Base-by-base conservation (phyloP, 1,284 basidiomycete genomes). In the Malassezia pachydermatis region DNA sequence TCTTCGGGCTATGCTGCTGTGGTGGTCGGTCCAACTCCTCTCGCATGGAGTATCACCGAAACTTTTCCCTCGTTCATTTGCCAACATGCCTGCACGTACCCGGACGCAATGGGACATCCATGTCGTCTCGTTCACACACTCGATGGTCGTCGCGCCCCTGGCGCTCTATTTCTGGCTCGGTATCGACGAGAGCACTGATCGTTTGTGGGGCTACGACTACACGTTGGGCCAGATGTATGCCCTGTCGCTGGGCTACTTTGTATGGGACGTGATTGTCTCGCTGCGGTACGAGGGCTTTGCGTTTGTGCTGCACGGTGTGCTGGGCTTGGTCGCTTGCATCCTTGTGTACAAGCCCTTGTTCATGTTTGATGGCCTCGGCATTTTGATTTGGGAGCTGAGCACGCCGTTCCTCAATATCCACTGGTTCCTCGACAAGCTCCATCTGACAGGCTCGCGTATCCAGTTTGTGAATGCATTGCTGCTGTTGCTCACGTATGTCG, bases 351-450 rank as follows among this genome's bases (percentile, higher is more conserved):
- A 59, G 41, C 73, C 73, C 20, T 65, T 74, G 57, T 63, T 74
- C 35, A 63, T 73, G 61, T 70, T 65, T 53, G 70, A 72, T 30
- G 72, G 69, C 9, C 63, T 73, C 29, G 58, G 60, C 13, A 70
- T 73, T 61, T 51, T 74, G 35, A 61, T 73, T 20, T 71, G 73
- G 67, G 67, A 70, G 58, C 62, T 64, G 23, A 65, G 62, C 44
- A 70, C 68, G 24, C 65, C 67, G 8, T 74, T 74, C 65, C 69
- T 74, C 41, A 72, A 74, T 59, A 67, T 72, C 16, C 73, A 74
- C 54, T 74, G 73, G 73, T 72, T 72, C 56, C 51, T 72, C 29
- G 73, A 74, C 65, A 74, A 74, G 50, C 59, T 69, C 30, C 61
- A 67, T 40, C 65, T 64, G 55, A 74, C 72, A 1, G 73, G 73